Base-by-base conservation (phyloP, 2,329 filamentous ascomycete genomes). In the Tolypocladium tropicale region DNA sequence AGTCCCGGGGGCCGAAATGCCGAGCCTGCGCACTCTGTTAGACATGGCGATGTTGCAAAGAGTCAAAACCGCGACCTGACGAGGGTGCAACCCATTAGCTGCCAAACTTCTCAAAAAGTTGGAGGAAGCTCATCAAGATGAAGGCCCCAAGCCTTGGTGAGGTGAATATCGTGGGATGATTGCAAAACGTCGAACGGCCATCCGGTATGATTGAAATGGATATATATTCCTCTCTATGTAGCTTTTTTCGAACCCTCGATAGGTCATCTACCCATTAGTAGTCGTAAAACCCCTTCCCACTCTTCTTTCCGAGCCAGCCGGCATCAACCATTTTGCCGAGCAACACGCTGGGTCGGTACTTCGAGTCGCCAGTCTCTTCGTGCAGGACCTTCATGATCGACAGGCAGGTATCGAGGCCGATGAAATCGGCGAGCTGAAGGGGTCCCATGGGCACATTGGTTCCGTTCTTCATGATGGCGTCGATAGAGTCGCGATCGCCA, bases 401-500 rank as follows among this genome's bases (percentile, higher is more conserved):
- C 59, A 97, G 76, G 68, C 94, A 99, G 0, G 94, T 99, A 70
- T 99, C 94, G 49, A 99, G 79, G 9, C 94, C 94, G 66, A 99
- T 97, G 67, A 99, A 99, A 72, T 99, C 94, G 2, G 94, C 94
- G 65, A 99, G 75, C 66, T 91, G 86, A 62, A 99, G 78, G 11
- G 94, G 94, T 0, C 94, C 94, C 94, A 99, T 99, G 28, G 94
- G 94, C 43, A 99, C 94, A 68, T 96, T 96, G 25, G 94, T 99
- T 51, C 94, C 94, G 65, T 96, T 96, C 82, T 96, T 97, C 94
- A 99, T 99, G 65, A 99, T 99, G 61, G 82, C 86, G 68, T 99
- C 94, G 62, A 99, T 99, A 61, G 93, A 89, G 67, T 97, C 92
- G 63, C 89, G 87, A 61, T 83, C 81, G 21, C 94, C 94, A 0